Evolutionary conservation across 2,329 filamentous ascomycete species (phyloP).

Genomic region (Verticillium albo-atrum): DNA sequence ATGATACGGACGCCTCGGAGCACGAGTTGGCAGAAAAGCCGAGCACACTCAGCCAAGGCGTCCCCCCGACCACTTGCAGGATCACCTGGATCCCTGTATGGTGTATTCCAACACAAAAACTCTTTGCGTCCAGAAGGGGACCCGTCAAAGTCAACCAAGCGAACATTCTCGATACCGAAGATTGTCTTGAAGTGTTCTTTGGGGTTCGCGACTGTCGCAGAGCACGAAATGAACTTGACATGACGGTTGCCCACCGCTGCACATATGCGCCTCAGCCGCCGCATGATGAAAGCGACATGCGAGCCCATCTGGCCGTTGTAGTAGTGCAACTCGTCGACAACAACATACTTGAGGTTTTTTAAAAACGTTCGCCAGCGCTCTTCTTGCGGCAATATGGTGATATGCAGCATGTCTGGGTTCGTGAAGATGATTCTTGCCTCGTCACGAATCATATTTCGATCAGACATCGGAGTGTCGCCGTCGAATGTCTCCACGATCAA

Average conservation of each 20-base stretch:
- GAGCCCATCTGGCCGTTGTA: constrained; percentile 95
- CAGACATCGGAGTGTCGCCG: constrained; percentile 82
- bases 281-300: constrained; percentile 93
- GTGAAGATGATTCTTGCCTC: constrained; percentile 93
- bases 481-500: constrained; percentile 89
- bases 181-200: constrained; percentile 87
- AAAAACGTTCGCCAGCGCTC: constrained; percentile 83
- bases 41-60: constrained; percentile 78
- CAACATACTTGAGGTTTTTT: constrained; percentile 85
- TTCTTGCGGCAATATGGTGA: constrained; percentile 90
- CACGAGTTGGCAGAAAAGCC: constrained; percentile 85
- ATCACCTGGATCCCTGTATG: constrained; percentile 84
- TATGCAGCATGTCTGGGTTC: constrained; percentile 96
- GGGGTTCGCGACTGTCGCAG: constrained; percentile 92
- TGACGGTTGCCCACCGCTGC: constrained; percentile 81
- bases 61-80: constrained; percentile 82
- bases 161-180: constrained; percentile 82
- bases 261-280: constrained; percentile 80
- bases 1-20: constrained; percentile 87
- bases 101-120: constrained; percentile 97
- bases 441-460: constrained; percentile 76
- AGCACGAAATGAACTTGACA: constrained; percentile 91
- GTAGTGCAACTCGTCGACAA: constrained; percentile 88
- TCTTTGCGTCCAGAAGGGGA: constrained; percentile 91
- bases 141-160: constrained; percentile 83